Percentiles rank a stretch among this genome's conserved stretches.
These are phyloP conservation scores for Pichia sp. DNA, from an alignment of 1,139 yeast genomes.

Conservation along the genomic window DNA sequence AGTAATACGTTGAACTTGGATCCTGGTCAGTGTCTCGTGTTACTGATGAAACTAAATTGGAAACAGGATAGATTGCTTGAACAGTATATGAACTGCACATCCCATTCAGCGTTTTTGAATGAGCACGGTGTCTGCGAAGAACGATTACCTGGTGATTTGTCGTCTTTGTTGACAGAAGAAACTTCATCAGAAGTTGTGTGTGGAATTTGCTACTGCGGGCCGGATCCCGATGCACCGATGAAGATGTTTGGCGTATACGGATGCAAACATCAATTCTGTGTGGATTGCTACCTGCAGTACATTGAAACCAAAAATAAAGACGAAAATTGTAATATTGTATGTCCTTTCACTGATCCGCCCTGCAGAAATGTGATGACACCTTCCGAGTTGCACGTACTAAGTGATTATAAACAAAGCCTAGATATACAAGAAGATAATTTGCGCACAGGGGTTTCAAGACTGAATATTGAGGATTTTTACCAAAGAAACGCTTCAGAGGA, in stretches of 20 bases:
- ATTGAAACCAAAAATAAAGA: slow-evolving; percentile 37
- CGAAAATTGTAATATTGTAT: slow-evolving; percentile 52
- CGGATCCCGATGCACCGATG: slow-evolving; percentile 23
- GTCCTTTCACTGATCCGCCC: slow-evolving; percentile 38
- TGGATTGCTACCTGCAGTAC: slow-evolving; percentile 57
- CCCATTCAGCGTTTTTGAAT: slow-evolving; percentile 35
- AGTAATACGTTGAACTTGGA: slow-evolving; percentile 21
- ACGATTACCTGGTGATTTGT: slow-evolving; percentile 7
- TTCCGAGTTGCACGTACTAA: slow-evolving; percentile 20
- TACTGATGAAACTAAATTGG: slow-evolving; percentile 64
- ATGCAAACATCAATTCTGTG: slow-evolving; percentile 69
- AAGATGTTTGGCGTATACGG: slow-evolving; percentile 40
- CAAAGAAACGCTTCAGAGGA: not conserved
- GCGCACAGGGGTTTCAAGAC: not conserved
- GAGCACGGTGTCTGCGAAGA: slow-evolving; percentile 31
- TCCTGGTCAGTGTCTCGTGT: slow-evolving; percentile 25
- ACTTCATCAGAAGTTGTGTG: slow-evolving; percentile 39
- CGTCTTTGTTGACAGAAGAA: slow-evolving; percentile 15
- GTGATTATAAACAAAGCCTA: slow-evolving; percentile 15
- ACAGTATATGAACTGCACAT: slow-evolving; percentile 42
- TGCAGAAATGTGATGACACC: slow-evolving; percentile 19
- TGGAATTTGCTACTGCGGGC: slow-evolving; percentile 61
- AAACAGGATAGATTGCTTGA: slow-evolving; percentile 66
- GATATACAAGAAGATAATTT: not conserved
- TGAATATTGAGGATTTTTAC: not conserved